Base-by-base conservation (phyloP, 768 basidiomycete genomes). In the Leccinum imitatum region DNA sequence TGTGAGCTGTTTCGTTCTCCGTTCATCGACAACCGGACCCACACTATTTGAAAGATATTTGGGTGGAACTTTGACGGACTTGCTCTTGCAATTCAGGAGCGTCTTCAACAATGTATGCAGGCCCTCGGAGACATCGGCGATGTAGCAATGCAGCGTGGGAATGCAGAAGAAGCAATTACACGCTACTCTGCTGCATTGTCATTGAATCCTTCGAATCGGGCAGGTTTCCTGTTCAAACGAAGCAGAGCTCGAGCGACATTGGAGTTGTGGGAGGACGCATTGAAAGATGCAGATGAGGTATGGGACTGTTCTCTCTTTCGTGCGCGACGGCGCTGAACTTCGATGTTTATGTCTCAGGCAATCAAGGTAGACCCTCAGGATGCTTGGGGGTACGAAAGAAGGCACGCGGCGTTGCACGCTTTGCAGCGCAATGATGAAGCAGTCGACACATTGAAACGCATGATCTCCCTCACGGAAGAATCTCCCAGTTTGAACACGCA, bases 51-150 rank as follows among this genome's bases (percentile, higher is more conserved):
- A 23, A 52, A 63, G 55, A 50, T 63, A 3, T 63, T 63, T 30
- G 65, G 58, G 0, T 66, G 65, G 65, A n/a, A 56, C n/a, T 59
- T 67, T 50, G 61, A 66, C 1, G n/a, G 39, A 14, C 61, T 59
- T 11, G 10, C 23, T 3, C 2, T n/a, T 8, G 47, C 39, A 2
- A 48, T 60, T 23, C 44, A 51, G 9, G 3, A 33, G 6, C 50
- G 19, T 2, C 41, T 63, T 46, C 31, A 13, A 44, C 21, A 31
- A 6, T 53, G 56, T 21, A 5, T 48, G 5, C 25, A 8, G 21
- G 8, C 14, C 1, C 14, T 58, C 3, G 56, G 59, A 54, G 13
- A 4, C 4, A 4, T 11, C 1, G 64, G 54, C 5, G 57, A 65
- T 54, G 25, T 6, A 3, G 64, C 57, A 7, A 0, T 55, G 8